Evolutionary conservation across 73 alveolate species (phyloP).

Genomic region (Tetrahymena borealis): DNA sequence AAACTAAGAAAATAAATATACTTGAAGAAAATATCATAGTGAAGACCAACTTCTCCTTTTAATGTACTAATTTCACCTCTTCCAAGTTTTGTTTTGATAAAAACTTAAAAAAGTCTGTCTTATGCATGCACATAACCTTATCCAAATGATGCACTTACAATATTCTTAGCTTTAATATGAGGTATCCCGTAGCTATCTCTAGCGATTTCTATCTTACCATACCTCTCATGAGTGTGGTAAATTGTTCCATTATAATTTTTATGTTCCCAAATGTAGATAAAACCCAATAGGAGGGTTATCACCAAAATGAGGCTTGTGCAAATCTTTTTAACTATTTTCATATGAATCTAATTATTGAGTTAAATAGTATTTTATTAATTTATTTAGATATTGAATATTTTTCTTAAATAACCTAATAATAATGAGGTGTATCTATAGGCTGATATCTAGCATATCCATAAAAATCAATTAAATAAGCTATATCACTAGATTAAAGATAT

Average conservation of each 20-base stretch:
- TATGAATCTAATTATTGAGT: not conserved
- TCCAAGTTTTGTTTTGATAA: constrained; percentile 8
- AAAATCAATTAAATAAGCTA: no score
- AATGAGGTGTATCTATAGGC: no score
- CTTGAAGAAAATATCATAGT: not conserved
- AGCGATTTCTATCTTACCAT: constrained; percentile 3
- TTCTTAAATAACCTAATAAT: not conserved
- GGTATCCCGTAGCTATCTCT: constrained; percentile 46
- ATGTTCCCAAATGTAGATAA: not conserved
- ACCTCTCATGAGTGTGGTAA: not conserved
- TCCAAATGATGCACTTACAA: constrained; percentile 19
- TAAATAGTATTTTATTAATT: not conserved
- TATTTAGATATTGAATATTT: not conserved
- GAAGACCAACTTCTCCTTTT: constrained; percentile 12
- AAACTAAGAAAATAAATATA: no score
- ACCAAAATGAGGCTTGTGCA: not conserved
- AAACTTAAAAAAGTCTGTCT: constrained; percentile 30
- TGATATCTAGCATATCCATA: no score
- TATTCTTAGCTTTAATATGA: constrained; percentile 13
- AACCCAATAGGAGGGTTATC: not conserved
- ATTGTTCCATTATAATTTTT: not conserved
- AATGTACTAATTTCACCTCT: constrained; percentile 25
- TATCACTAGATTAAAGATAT: no score
- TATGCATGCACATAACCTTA: constrained; percentile 37
- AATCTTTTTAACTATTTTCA: not conserved